Conservation (phyloP, 176 grass and related monocot genomes). For the Raddia guianensis region DNA sequence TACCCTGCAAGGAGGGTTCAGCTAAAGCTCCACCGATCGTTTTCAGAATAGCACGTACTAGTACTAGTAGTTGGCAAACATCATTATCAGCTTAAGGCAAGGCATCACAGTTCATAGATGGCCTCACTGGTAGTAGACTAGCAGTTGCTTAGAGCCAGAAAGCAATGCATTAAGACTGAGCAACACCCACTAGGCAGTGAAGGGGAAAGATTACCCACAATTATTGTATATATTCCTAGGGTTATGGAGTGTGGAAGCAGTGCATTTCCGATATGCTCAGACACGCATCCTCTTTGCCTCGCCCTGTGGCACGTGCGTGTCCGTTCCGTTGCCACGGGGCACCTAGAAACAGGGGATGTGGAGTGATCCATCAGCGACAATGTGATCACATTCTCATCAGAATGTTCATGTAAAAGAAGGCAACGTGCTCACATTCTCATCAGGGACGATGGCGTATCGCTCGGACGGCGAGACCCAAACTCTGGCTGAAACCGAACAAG, state of each 20-base stretch:
- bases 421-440: constrained; percentile 64
- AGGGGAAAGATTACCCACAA: neutral
- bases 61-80: neutral
- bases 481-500: constrained; percentile 52
- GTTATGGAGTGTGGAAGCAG: no score
- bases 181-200: constrained; percentile 4
- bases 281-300: constrained; percentile 69
- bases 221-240: constrained; percentile 6
- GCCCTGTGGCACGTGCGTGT: constrained; percentile 44
- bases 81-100: neutral
- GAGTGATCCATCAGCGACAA: constrained; percentile 11
- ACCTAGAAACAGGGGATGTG: constrained; percentile 47
- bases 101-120: neutral
- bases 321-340: constrained; percentile 52
- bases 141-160: neutral
- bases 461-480: constrained; percentile 65
- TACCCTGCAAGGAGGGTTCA: neutral
- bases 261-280: constrained; percentile 17
- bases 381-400: constrained; percentile 66
- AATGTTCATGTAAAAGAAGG: neutral
- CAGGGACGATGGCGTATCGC: constrained; percentile 78
- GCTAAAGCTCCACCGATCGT: neutral
- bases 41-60: neutral
- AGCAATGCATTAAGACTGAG: neutral
- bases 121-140: neutral